phyloP scores from a whole-genome alignment of 2,329 filamentous ascomycete species.

The Botryosphaeria dothidea region DNA sequence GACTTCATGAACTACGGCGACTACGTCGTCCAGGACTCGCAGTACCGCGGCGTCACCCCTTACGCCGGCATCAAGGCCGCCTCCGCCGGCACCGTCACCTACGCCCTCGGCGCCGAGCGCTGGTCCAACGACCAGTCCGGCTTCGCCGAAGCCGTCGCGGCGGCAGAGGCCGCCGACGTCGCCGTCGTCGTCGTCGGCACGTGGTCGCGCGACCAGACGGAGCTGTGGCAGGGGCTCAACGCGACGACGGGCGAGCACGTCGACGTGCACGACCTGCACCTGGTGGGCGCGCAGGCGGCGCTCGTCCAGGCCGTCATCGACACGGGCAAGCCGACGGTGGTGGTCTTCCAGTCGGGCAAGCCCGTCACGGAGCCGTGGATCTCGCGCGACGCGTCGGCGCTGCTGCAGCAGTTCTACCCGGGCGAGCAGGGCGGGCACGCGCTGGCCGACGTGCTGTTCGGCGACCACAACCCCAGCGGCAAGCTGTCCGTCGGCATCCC shows the following conservation, averaged over 20 bases:
- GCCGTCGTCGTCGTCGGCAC: slow-evolving; percentile 74
- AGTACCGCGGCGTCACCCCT: slow-evolving; percentile 67
- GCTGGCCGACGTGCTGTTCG: slow-evolving; percentile 63
- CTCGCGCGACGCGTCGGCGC: slow-evolving; percentile 61
- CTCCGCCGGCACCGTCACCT: slow-evolving; percentile 60
- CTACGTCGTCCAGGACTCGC: slow-evolving; percentile 67
- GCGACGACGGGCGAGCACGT: slow-evolving; percentile 76
- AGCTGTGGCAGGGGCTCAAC: slow-evolving; percentile 71
- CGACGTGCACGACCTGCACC: slow-evolving; percentile 62
- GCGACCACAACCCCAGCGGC: slow-evolving; percentile 65
- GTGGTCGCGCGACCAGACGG: slow-evolving; percentile 71
- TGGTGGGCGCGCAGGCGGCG: slow-evolving; percentile 69
- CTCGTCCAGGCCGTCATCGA: slow-evolving; percentile 68
- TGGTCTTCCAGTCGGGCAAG: slow-evolving; percentile 70
- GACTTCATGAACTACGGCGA: slow-evolving; percentile 74
- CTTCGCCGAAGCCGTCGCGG: slow-evolving; percentile 66
- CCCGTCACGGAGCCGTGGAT: slow-evolving; percentile 75
- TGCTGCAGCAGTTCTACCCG: slow-evolving; percentile 75
- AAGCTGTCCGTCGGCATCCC: slow-evolving; percentile 69
- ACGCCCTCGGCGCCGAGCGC: slow-evolving; percentile 69
- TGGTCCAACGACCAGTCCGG: slow-evolving; percentile 71
- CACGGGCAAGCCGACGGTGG: slow-evolving; percentile 67
- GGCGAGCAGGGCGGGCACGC: slow-evolving; percentile 68
- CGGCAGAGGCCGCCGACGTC: slow-evolving; percentile 67
- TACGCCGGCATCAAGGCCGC: slow-evolving; percentile 67